Evolutionary conservation across 805 yeast species (phyloP).

Genomic region (Monosporozyma aerobia): DNA sequence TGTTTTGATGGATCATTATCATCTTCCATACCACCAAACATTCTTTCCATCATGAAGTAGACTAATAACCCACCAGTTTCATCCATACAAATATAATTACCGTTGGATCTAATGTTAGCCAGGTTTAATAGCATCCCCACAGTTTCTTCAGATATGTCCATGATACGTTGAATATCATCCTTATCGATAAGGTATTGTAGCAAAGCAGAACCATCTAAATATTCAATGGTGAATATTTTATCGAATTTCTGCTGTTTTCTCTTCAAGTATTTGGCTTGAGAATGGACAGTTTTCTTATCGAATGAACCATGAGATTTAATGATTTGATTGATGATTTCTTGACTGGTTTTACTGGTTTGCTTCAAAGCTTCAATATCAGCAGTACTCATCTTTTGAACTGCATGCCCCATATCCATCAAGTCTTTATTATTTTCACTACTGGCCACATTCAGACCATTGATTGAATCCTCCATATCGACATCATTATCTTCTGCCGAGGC

Average conservation of each 20-base stretch:
- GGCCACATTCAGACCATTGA: constrained; percentile 11
- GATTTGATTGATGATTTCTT: constrained; percentile 70
- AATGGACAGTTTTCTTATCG: constrained; percentile 76
- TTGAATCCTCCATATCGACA: constrained; percentile 13
- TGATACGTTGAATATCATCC: constrained; percentile 55
- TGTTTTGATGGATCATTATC: constrained; percentile 7
- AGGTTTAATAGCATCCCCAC: constrained; percentile 67
- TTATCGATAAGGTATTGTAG: constrained; percentile 69
- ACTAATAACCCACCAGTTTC: constrained; percentile 91
- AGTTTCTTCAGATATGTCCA: constrained; percentile 80
- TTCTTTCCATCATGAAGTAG: constrained; percentile 80
- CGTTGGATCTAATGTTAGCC: constrained; percentile 83
- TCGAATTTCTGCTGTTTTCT: constrained; percentile 89
- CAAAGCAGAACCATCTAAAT: constrained; percentile 60
- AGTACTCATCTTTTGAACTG: constrained; percentile 61
- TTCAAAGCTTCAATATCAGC: constrained; percentile 84
- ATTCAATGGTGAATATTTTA: constrained; percentile 74
- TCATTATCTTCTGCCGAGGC: constrained; percentile 26
- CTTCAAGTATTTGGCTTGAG: constrained; percentile 85
- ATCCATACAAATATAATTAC: constrained; percentile 77
- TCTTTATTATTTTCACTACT: constrained; percentile 58
- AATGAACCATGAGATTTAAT: constrained; percentile 79
- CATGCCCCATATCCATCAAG: constrained; percentile 55
- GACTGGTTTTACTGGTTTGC: constrained; percentile 59
- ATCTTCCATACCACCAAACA: constrained; percentile 46